Evolutionary conservation across 345 rosid species (phyloP), one percentile per base, ranked within the genome.

Genomic region (Psidium guajava): DNA sequence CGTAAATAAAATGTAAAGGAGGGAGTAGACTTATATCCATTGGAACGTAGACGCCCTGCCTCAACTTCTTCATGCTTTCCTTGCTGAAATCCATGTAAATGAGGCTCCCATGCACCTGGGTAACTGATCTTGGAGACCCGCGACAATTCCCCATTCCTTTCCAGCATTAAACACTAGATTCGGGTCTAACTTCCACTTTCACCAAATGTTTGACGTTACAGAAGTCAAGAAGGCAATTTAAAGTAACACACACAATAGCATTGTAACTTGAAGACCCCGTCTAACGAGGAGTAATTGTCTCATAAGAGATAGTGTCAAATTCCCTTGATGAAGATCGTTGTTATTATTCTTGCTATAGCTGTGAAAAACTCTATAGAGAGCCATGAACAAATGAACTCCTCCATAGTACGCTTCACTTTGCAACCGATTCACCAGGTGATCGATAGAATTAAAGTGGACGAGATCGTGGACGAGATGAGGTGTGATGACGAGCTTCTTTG

Each of bases 241-340:
- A 87, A 88, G 98, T 94, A 36, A 98, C 99, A 84, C 92, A 92
- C 16, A 93, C 98, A 22, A 94, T 94, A 81, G 98, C 99, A 88
- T 98, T 96, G 42, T 95, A 97, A 85, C 98, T 95, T 3, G 98
- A 95, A 89, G 93, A 98, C 83, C 99, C 99, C 82, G 96, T 90
- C 42, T 40, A 5, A 5, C n/a, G n/a, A n/a, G n/a, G n/a, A n/a
- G n/a, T n/a, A n/a, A n/a, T n/a, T n/a, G n/a, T n/a, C n/a, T n/a
- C n/a, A n/a, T n/a, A n/a, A n/a, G n/a, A n/a, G n/a, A n/a, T n/a
- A n/a, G n/a, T n/a, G n/a, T n/a, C n/a, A n/a, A n/a, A n/a, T n/a
- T n/a, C n/a, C n/a, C n/a, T n/a, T n/a, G n/a, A n/a, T 58, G 64
- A 58, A 58, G 64, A 58, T 58, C 64, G 64, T 25, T 58, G 32